Percentiles rank a stretch among this genome's conserved stretches.
Conservation (phyloP, 176 grass and related monocot genomes). For the Avena eriantha region DNA sequence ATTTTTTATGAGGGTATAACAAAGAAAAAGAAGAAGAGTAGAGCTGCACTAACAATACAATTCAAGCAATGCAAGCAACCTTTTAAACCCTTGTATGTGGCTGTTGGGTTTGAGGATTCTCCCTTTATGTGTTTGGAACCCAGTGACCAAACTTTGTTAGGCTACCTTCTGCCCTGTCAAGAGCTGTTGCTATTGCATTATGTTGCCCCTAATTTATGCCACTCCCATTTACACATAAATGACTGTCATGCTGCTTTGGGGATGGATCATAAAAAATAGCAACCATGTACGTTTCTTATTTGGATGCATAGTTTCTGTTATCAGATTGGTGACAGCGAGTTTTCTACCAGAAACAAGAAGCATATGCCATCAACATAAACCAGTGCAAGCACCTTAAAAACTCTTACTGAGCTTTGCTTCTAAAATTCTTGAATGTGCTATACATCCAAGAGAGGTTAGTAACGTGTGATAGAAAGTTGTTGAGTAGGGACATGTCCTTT, state of each 20-base stretch:
- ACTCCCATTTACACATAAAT: neutral
- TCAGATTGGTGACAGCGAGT: neutral
- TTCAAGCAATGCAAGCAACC: neutral
- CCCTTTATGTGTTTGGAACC: neutral
- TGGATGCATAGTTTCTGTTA: neutral
- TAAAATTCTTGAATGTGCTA: neutral
- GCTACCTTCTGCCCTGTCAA: neutral
- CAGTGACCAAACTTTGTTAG: neutral
- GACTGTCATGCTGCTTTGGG: neutral
- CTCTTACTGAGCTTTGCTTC: neutral
- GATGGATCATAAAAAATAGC: neutral
- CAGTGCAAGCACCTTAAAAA: neutral
- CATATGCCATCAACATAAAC: neutral
- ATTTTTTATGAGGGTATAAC: constrained; percentile 12
- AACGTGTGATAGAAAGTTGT: neutral
- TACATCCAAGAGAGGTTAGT: neutral
- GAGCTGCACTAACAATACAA: constrained; percentile 3
- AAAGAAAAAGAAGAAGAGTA: neutral
- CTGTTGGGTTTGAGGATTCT: neutral
- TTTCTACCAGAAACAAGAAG: neutral
- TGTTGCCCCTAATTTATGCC: neutral
- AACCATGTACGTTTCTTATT: neutral
- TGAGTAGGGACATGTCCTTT: neutral
- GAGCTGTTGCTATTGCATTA: neutral
- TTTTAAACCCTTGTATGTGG: constrained; percentile 31